Evolutionary conservation across 2,329 filamentous ascomycete species (phyloP), one percentile per base, ranked within the genome.

Genomic region (Diplodia corticola): DNA sequence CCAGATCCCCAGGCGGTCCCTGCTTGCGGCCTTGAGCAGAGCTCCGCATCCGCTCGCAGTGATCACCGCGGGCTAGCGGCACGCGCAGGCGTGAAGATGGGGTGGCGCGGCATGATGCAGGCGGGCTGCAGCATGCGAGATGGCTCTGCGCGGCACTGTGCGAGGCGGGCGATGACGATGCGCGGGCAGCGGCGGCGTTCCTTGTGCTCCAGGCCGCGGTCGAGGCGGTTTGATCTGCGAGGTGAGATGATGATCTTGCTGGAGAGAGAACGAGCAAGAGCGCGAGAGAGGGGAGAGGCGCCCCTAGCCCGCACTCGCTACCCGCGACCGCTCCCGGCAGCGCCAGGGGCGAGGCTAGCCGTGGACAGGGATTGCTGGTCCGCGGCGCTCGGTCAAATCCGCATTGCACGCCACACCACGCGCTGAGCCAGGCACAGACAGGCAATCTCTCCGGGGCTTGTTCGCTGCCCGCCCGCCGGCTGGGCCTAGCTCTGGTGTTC

Each of bases 151-250:
- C 37, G 37, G 37, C 44, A 37, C 44, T 59, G 53, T 26, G 50
- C 22, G 13, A 33, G 28, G 37, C 44, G 24, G 57, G 22, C 44
- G 57, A 61, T 49, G 40, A 46, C 33, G 24, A 37, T 30, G 55
- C 37, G 37, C 37, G 54, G 40, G 40, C 40, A 20, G 22, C 33
- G 30, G 20, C 28, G 28, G 55, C 55, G 33, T 37, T 40, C 15
- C 40, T 20, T 7, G 1, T 24, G 37, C 55, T 30, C 24, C 24
- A 30, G 20, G 55, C 24, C 26, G 30, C 24, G 53, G 53, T 55
- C 53, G 53, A 40, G 35, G 35, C 35, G 54, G 57, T 61, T 61
- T 61, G 57, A 61, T 61, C 57, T 49, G 57, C 57, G 44, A 15
- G 57, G 57, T 26, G 57, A 49, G 40, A 61, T 49, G 57, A 33